phyloP scores from a whole-genome alignment of 2,329 filamentous ascomycete species.

The Colletotrichum musae region DNA sequence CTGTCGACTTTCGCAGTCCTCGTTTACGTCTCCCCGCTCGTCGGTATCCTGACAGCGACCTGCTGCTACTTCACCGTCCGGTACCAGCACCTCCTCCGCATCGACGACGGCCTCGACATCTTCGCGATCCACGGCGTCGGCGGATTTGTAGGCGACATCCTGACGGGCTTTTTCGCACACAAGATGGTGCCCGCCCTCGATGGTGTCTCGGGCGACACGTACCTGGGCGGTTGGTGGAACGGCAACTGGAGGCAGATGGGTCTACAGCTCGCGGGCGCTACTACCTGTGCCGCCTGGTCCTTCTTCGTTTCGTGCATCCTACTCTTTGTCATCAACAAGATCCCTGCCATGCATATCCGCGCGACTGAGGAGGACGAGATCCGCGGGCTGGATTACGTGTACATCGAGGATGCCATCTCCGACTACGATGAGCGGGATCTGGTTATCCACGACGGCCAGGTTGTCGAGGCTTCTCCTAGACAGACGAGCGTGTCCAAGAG shows the following conservation, averaged over 20 bases:
- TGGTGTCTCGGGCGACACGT: constrained; percentile 57
- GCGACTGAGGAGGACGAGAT: constrained; percentile 69
- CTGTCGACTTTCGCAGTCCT: constrained; percentile 50
- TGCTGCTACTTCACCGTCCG: constrained; percentile 63
- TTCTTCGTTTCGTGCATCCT: constrained; percentile 67
- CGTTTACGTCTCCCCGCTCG: constrained; percentile 64
- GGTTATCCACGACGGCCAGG: constrained; percentile 28
- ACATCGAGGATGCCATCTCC: constrained; percentile 45
- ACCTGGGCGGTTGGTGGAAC: constrained; percentile 65
- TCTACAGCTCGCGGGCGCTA: constrained; percentile 70
- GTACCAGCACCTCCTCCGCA: constrained; percentile 65
- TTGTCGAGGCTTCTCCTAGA: not conserved
- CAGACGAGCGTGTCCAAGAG: constrained; percentile 16
- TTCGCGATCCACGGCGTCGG: constrained; percentile 73
- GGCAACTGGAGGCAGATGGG: constrained; percentile 69
- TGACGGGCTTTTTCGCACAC: constrained; percentile 72
- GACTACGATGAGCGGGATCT: constrained; percentile 28
- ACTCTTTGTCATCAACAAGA: constrained; percentile 69
- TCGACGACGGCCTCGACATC: constrained; percentile 73
- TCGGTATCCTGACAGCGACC: constrained; percentile 66
- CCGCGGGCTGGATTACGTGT: constrained; percentile 62
- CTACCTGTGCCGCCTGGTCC: constrained; percentile 68
- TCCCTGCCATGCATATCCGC: constrained; percentile 69
- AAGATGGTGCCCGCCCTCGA: constrained; percentile 65
- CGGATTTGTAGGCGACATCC: constrained; percentile 69